Evolutionary conservation across 2,329 filamentous ascomycete genomes (phyloP).

Genomic region (Pochonia chlamydosporia): DNA sequence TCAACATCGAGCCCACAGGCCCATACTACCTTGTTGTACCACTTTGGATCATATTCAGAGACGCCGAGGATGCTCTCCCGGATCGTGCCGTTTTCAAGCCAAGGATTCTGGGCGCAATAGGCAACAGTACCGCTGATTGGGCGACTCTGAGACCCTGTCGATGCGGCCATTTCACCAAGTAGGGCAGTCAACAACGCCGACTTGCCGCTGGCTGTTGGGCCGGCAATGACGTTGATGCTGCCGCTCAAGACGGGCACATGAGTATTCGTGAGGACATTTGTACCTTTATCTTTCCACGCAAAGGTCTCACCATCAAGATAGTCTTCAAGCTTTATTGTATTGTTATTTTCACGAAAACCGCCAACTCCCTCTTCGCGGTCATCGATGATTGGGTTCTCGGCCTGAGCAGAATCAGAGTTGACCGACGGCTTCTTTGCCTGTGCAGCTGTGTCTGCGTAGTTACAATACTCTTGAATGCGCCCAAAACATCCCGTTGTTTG

Average conservation of each 20-base stretch:
- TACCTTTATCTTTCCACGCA: not conserved
- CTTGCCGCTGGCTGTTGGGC: conserved; percentile 31
- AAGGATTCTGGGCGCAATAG: conserved; percentile 28
- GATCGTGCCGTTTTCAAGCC: conserved; percentile 28
- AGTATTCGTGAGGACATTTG: not conserved
- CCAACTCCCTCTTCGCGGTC: too few relatives aligned
- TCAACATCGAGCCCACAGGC: too few relatives aligned
- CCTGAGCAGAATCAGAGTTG: too few relatives aligned
- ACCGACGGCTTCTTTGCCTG: not conserved
- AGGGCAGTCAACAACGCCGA: conserved; percentile 30
- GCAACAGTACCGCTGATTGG: conserved; percentile 13
- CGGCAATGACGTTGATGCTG: conserved; percentile 27
- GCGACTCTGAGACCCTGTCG: conserved; percentile 10
- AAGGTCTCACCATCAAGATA: not conserved
- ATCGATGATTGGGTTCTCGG: too few relatives aligned
- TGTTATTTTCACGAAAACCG: not conserved
- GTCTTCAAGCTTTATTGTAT: not conserved
- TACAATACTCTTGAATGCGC: not conserved
- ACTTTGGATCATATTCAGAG: conserved; percentile 19
- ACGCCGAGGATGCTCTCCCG: conserved; percentile 33
- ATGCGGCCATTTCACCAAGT: conserved; percentile 25
- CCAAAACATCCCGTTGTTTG: not conserved
- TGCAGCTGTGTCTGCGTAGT: not conserved
- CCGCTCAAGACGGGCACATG: not conserved
- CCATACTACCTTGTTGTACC: too few relatives aligned